Evolutionary conservation across 2,329 filamentous ascomycete species (phyloP).

Genomic region (Stemphylium lycopersici): DNA sequence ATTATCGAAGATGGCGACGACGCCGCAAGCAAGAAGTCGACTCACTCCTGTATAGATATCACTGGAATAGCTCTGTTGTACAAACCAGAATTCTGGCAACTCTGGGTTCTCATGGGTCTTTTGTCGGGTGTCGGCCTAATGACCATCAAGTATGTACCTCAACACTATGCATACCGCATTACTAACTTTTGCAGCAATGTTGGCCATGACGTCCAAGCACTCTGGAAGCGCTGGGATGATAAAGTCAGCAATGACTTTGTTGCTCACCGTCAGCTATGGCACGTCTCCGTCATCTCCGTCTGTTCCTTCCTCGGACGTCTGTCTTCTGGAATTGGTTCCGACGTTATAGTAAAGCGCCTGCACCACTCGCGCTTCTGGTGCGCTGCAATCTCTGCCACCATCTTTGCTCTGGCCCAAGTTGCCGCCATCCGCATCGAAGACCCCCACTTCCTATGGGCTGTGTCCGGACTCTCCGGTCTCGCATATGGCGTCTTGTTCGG

Average conservation of each 20-base stretch:
- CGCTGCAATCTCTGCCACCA: conserved; percentile 73
- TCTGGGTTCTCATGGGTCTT: conserved; percentile 87
- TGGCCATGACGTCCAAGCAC: conserved; percentile 83
- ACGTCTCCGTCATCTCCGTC: conserved; percentile 92
- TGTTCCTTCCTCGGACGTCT: conserved; percentile 85
- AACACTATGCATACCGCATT: neutral
- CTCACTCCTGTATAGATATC: conserved; percentile 85
- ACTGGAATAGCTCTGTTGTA: conserved; percentile 78
- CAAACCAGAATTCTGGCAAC: conserved; percentile 84
- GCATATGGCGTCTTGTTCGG: conserved; percentile 95
- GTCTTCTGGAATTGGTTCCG: conserved; percentile 76
- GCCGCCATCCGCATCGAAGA: conserved; percentile 76
- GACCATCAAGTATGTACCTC: conserved; percentile 86
- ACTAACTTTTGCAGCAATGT: conserved; percentile 74
- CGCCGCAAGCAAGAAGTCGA: conserved; percentile 67
- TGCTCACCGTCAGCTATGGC: conserved; percentile 80
- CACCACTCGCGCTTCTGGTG: conserved; percentile 90
- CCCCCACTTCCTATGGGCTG: conserved; percentile 75
- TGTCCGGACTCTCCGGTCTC: conserved; percentile 84
- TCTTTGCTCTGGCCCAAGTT: conserved; percentile 82
- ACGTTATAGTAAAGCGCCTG: conserved; percentile 82
- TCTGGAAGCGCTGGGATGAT: conserved; percentile 86
- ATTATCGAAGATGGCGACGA: conserved; percentile 51
- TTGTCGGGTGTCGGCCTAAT: conserved; percentile 92
- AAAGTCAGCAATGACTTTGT: conserved; percentile 76